Evolutionary conservation across 768 basidiomycete genomes (phyloP).

Genomic region (Podaxis mareebaensis): DNA sequence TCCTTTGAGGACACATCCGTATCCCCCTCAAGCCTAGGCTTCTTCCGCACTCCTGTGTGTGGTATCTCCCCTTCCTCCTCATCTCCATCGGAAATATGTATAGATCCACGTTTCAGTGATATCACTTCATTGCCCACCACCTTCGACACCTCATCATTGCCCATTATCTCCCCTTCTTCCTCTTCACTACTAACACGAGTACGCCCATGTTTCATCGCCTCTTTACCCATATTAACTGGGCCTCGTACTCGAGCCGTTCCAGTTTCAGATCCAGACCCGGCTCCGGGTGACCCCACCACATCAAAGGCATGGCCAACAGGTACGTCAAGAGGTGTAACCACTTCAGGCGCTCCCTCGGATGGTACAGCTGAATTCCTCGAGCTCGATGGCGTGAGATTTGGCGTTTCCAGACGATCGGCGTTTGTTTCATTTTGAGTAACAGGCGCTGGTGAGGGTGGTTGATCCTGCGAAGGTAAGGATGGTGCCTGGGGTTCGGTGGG

Average conservation of each 20-base stretch:
- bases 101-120: conserved; percentile 11
- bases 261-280: neutral
- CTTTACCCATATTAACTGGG: too few relatives aligned
- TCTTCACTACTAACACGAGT: neutral
- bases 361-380: conserved; percentile 2
- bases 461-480: neutral
- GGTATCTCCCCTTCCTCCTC: neutral
- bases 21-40: neutral
- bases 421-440: neutral
- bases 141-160: neutral
- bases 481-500: neutral
- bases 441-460: neutral
- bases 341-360: conserved; percentile 5
- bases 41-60: neutral
- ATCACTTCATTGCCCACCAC: too few relatives aligned
- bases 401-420: neutral
- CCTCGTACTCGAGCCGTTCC: neutral
- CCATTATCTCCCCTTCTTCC: neutral
- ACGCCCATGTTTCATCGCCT: too few relatives aligned
- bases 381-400: conserved; percentile 4
- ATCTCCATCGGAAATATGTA: neutral
- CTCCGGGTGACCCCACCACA: neutral
- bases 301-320: neutral
- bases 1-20: neutral
- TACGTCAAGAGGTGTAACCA: conserved; percentile 15